phyloP scores from a whole-genome alignment of 2,329 filamentous ascomycete genomes.

The Shiraia bambusicola region DNA sequence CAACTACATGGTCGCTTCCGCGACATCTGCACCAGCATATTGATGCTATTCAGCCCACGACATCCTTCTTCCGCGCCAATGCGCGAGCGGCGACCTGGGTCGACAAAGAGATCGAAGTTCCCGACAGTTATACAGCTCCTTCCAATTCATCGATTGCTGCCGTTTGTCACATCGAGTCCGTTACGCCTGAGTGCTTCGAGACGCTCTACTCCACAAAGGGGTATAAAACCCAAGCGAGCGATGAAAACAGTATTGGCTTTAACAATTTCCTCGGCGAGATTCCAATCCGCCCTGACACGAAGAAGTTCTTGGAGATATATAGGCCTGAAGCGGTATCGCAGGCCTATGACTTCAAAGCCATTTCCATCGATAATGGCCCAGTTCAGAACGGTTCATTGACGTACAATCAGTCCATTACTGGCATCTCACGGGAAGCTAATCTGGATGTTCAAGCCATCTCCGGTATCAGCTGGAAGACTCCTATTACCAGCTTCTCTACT shows the following conservation, averaged over 20 bases:
- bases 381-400: constrained; percentile 49
- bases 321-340: constrained; percentile 52
- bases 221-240: constrained; percentile 50
- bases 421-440: constrained; percentile 59
- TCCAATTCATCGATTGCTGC: constrained; percentile 37
- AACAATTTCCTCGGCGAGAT: constrained; percentile 54
- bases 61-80: constrained; percentile 52
- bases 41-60: constrained; percentile 62
- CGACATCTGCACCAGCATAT: constrained; percentile 59
- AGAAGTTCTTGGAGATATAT: constrained; percentile 58
- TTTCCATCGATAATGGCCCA: constrained; percentile 58
- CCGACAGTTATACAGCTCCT: constrained; percentile 30
- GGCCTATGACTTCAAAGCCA: constrained; percentile 58
- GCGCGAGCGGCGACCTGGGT: constrained; percentile 28
- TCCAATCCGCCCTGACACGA: constrained; percentile 57
- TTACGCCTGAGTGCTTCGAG: constrained; percentile 57
- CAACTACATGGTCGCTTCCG: constrained; percentile 61
- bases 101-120: constrained; percentile 23
- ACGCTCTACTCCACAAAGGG: constrained; percentile 57
- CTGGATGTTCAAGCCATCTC: constrained; percentile 65
- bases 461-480: constrained; percentile 56
- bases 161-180: constrained; percentile 54
- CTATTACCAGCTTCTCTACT: constrained; percentile 61
- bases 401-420: constrained; percentile 26
- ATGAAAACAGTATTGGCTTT: constrained; percentile 51